Evolutionary conservation across 1,139 yeast genomes (phyloP).

Genomic region (Suhomyces bokatorum): DNA sequence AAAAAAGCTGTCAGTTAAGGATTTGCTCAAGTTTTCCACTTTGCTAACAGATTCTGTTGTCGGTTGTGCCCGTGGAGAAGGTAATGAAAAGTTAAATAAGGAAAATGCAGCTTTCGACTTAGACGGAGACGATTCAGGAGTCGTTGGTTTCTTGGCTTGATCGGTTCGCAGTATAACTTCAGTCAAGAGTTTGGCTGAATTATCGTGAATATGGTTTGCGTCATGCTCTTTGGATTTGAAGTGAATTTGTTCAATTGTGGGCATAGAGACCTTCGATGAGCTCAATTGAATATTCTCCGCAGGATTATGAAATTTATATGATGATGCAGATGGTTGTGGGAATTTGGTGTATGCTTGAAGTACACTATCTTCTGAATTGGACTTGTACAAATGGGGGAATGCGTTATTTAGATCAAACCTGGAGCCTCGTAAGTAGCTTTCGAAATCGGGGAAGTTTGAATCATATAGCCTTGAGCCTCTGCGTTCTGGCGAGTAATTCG

Average conservation of each 20-base stretch:
- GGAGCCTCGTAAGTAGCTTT: slow-evolving; percentile 36
- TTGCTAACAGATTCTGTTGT: slow-evolving; percentile 8
- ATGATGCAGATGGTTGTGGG: slow-evolving; percentile 5
- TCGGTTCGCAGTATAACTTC: slow-evolving; percentile 22
- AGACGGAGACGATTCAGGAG: slow-evolving; percentile 9
- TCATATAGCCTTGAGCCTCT: slow-evolving; percentile 3
- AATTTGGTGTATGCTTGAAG: slow-evolving; percentile 14
- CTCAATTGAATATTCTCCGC: slow-evolving; percentile 29
- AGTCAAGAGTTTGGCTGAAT: slow-evolving; percentile 20
- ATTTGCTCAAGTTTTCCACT: slow-evolving; percentile 17
- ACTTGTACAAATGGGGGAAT: slow-evolving; percentile 33
- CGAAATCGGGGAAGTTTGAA: slow-evolving; percentile 31
- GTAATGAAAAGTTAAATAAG: slow-evolving; percentile 14
- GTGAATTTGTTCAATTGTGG: slow-evolving; percentile 34
- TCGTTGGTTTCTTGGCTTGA: slow-evolving; percentile 3
- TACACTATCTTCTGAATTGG: slow-evolving; percentile 30
- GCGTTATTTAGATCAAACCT: slow-evolving; percentile 34
- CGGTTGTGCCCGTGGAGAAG: slow-evolving; percentile 9
- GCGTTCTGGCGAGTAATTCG: slow-evolving; percentile 25
- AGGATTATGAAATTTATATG: slow-evolving; percentile 41
- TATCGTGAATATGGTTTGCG: slow-evolving; percentile 1
- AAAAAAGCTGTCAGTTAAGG: slow-evolving; percentile 22
- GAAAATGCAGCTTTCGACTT: slow-evolving; percentile 15
- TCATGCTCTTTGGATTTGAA: slow-evolving; percentile 12
- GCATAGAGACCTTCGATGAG: slow-evolving; percentile 23